A percentile compares a stretch with the other conserved stretches of the same genome.
Evolutionary conservation across 2,329 filamentous ascomycete species (phyloP).

Genomic region (Fusarium heterosporum): DNA sequence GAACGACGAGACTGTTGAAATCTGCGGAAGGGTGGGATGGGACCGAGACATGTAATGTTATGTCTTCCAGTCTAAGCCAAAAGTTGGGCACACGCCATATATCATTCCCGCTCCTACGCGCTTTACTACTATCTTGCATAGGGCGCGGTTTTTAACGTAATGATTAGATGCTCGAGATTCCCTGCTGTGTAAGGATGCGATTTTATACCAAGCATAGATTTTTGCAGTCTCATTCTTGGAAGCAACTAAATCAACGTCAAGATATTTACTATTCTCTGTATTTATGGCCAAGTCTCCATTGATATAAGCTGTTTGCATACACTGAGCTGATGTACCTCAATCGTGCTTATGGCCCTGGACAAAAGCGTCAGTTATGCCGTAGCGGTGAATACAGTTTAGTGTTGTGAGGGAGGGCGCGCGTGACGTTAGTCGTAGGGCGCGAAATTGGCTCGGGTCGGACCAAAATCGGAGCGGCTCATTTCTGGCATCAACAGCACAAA

Average conservation of each 20-base stretch:
- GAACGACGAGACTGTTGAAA: not conserved
- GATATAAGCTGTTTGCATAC: not conserved
- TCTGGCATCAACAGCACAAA: not conserved
- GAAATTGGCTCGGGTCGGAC: conserved; percentile 18
- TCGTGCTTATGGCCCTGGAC: not conserved
- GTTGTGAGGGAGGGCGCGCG: not conserved
- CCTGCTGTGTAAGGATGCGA: too few species aligned
- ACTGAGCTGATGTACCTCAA: not conserved
- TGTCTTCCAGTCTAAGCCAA: not conserved
- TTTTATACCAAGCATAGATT: too few species aligned
- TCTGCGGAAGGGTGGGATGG: not conserved
- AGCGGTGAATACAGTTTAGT: conserved; percentile 1
- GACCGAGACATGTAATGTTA: not conserved
- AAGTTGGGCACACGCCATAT: not conserved
- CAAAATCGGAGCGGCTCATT: conserved; percentile 15
- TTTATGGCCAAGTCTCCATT: not conserved
- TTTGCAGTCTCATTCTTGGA: too few species aligned
- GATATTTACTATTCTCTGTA: not conserved
- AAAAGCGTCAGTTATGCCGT: not conserved
- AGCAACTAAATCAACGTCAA: too few species aligned
- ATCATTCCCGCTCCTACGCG: not conserved
- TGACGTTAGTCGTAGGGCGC: conserved; percentile 16
- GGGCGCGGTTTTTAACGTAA: too few species aligned
- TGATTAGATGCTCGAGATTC: too few species aligned
- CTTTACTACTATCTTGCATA: too few species aligned